These are phyloP conservation scores for Stentor coeruleus DNA, from an alignment of 73 alveolate genomes.

Conservation along the genomic window DNA sequence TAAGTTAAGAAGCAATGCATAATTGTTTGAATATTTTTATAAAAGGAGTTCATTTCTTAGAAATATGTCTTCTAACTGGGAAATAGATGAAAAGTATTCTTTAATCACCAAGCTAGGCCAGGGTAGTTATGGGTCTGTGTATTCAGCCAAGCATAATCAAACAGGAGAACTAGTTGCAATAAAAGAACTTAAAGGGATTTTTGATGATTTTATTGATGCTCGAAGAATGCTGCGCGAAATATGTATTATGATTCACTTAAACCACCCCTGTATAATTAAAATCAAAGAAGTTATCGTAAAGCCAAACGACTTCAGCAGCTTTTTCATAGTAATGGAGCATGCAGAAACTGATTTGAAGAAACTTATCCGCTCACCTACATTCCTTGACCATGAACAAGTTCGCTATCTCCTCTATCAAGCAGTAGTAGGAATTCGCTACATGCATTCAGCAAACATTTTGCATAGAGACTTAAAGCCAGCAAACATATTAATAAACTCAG, in stretches of 20 bases:
- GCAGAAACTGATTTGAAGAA: conserved; percentile 78
- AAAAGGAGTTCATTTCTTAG: too few relatives aligned
- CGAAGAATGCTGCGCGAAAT: conserved; percentile 82
- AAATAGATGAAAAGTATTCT: neutral
- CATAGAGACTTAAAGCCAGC: conserved; percentile 97
- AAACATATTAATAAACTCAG: conserved; percentile 84
- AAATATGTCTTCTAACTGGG: conserved; percentile 1
- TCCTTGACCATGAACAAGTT: conserved; percentile 59
- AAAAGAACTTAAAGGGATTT: conserved; percentile 43
- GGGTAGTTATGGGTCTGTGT: conserved; percentile 50
- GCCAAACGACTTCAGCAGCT: conserved; percentile 55
- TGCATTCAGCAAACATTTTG: conserved; percentile 83
- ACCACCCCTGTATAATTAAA: conserved; percentile 64
- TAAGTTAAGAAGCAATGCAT: too few relatives aligned
- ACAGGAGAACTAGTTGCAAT: conserved; percentile 36
- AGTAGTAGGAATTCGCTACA: conserved; percentile 69
- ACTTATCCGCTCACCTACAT: conserved; percentile 66
- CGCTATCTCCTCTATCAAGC: conserved; percentile 74
- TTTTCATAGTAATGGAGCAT: conserved; percentile 73
- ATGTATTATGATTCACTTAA: conserved; percentile 55
- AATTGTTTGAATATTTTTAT: too few relatives aligned
- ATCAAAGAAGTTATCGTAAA: conserved; percentile 65
- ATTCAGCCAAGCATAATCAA: conserved; percentile 31
- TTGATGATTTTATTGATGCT: conserved; percentile 79
- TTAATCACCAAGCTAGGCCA: conserved; percentile 30